phyloP scores from a whole-genome alignment of 139 green algal species.

The Closterium sp. region DNA sequence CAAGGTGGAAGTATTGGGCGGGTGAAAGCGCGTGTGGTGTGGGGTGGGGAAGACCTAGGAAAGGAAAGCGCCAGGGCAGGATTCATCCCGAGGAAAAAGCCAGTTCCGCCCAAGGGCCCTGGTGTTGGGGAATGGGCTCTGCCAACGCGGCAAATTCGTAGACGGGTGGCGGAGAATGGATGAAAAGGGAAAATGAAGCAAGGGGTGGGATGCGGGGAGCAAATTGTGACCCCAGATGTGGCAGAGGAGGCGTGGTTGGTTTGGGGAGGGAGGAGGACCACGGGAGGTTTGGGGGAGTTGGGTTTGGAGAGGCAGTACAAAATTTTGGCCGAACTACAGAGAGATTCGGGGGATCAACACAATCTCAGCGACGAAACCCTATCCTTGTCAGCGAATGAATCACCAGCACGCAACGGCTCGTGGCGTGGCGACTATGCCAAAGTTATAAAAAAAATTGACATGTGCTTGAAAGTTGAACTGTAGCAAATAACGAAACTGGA shows the following conservation, averaged over 20 bases:
- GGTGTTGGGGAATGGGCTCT: background rate
- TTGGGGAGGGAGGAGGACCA: background rate
- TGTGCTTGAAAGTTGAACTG: no score
- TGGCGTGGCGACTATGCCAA: background rate
- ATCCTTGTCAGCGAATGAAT: background rate
- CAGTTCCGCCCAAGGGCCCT: no score
- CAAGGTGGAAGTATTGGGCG: no score
- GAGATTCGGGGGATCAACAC: background rate
- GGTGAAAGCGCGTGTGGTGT: background rate
- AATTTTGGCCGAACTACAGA: background rate
- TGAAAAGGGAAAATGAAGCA: background rate
- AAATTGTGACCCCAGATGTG: no score
- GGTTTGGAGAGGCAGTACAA: background rate
- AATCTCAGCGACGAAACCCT: background rate
- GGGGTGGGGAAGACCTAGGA: no score
- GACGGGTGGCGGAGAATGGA: background rate
- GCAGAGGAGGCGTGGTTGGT: no score
- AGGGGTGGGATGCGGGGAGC: background rate
- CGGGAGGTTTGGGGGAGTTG: background rate
- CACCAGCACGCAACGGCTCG: background rate
- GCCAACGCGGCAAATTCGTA: background rate
- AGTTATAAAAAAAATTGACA: no score
- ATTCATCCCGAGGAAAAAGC: background rate
- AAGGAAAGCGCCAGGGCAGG: no score
- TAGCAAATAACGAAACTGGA: no score